Base-by-base conservation (phyloP, 495 filamentous ascomycete genomes). In the Endocarpon pusillum region DNA sequence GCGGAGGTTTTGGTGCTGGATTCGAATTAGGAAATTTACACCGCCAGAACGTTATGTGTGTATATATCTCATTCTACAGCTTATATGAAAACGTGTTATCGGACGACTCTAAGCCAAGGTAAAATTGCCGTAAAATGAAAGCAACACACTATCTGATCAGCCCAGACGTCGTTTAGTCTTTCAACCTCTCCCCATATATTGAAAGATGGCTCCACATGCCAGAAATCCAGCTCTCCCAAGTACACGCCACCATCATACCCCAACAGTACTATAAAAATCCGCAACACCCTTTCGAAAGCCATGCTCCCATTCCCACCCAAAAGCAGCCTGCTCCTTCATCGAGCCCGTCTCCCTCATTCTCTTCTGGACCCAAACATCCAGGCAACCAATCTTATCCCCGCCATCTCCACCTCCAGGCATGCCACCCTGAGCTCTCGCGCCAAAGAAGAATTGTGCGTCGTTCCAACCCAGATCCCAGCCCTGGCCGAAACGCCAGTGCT, bases 1-100 rank as follows among this genome's bases (percentile, higher is more conserved):
- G 74, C 74, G 0, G 75, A 81, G 51, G 68, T 78, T 16, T 58
- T 79, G 26, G 54, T 78, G 35, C 51, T 81, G 37, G 75, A 81
- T 43, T 60, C 54, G 35, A 45, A 59, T 40, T 58, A 35, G 26
- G 36, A n/a, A n/a, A n/a, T n/a, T n/a, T n/a, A n/a, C n/a, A n/a
- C n/a, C n/a, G 7, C 8, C 19, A 34, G 12, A 2, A 12, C 15
- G 14, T 7, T 18, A 2, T 21, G 19, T 16, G 10, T 9, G 9
- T 17, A 34, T 12, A 34, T 9, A 34, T n/a, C n/a, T n/a, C n/a
- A n/a, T n/a, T n/a, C n/a, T n/a, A n/a, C n/a, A n/a, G n/a, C n/a
- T n/a, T n/a, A n/a, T n/a, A n/a, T n/a, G n/a, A n/a, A n/a, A n/a
- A n/a, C n/a, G n/a, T n/a, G n/a, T n/a, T n/a, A n/a, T n/a, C n/a